A percentile compares a stretch with the other conserved stretches of the same genome.
Evolutionary conservation across 2,329 filamentous ascomycete genomes (phyloP).

Genomic region (Ascocoryne sarcoides): DNA sequence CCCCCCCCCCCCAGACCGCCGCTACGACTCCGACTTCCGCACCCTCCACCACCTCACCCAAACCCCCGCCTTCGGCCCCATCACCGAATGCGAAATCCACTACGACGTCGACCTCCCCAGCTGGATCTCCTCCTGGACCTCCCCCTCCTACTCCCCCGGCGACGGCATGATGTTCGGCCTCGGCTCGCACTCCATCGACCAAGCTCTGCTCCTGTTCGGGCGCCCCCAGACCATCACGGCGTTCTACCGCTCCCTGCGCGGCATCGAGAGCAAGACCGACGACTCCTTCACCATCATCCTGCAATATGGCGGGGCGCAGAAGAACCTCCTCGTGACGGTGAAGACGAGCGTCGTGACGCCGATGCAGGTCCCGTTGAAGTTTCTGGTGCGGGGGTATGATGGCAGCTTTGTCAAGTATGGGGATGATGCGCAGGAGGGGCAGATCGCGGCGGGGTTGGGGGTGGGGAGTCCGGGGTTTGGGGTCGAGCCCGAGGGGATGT

Average conservation of each 20-base stretch:
- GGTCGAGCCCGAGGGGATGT: conserved; percentile 30
- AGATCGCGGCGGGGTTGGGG: conserved; percentile 26
- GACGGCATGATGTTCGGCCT: conserved; percentile 36
- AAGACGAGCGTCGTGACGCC: conserved; percentile 28
- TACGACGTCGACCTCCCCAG: conserved; percentile 33
- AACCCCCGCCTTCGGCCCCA: conserved; percentile 21
- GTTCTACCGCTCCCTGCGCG: conserved; percentile 24
- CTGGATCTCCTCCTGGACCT: conserved; percentile 31
- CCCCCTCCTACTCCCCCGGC: conserved; percentile 30
- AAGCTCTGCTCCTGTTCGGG: conserved; percentile 31
- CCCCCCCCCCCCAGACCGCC: no score
- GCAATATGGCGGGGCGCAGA: conserved; percentile 30
- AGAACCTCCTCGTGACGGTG: conserved; percentile 29
- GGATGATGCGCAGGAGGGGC: conserved; percentile 31
- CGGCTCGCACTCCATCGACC: conserved; percentile 33
- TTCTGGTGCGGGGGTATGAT: conserved; percentile 27
- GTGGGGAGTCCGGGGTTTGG: conserved; percentile 28
- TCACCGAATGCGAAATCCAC: conserved; percentile 29
- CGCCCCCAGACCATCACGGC: conserved; percentile 27
- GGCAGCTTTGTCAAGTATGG: conserved; percentile 33
- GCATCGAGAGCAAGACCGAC: conserved; percentile 23
- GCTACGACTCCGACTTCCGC: conserved; percentile 32
- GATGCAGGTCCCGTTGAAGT: conserved; percentile 27
- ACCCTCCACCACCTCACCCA: conserved; percentile 26
- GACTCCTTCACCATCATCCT: conserved; percentile 31